Conservation (phyloP, 2,329 filamentous ascomycete genomes). For the Triangularia verruculosa region DNA sequence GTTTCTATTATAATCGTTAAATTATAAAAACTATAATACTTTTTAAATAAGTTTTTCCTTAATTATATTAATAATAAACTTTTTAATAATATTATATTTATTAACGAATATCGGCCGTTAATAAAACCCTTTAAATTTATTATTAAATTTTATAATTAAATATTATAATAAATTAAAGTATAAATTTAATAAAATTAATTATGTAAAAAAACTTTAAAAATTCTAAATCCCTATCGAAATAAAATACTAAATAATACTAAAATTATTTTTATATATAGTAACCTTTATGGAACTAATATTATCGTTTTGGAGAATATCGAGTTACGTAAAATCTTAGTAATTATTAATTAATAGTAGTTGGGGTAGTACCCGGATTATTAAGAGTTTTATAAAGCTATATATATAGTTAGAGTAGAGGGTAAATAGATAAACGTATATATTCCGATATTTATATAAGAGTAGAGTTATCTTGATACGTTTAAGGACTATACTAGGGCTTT, state of each 20-base stretch:
- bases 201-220: conserved; percentile 23
- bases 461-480: conserved; percentile 4
- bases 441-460: conserved; percentile 9
- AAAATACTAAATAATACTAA: conserved; percentile 29
- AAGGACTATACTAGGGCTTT: conserved; percentile 12
- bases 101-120: conserved; percentile 17
- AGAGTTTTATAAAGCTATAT: conserved; percentile 33
- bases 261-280: conserved; percentile 35
- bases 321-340: conserved; percentile 25
- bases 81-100: conserved; percentile 25
- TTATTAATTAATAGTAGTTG: conserved; percentile 36
- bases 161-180: conserved; percentile 21
- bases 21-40: conserved; percentile 14
- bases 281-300: conserved; percentile 36
- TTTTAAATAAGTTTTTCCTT: conserved; percentile 11
- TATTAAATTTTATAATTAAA: conserved; percentile 31
- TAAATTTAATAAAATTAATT: conserved; percentile 1
- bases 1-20: conserved; percentile 20
- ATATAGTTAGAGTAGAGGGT: neutral
- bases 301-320: conserved; percentile 28
- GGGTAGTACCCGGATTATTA: conserved; percentile 37
- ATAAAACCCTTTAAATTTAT: conserved; percentile 28
- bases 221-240: conserved; percentile 26
- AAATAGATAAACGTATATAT: conserved; percentile 16
- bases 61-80: conserved; percentile 21